Conservation (phyloP, 2,329 filamentous ascomycete species). For the Trichoderma sp. region DNA sequence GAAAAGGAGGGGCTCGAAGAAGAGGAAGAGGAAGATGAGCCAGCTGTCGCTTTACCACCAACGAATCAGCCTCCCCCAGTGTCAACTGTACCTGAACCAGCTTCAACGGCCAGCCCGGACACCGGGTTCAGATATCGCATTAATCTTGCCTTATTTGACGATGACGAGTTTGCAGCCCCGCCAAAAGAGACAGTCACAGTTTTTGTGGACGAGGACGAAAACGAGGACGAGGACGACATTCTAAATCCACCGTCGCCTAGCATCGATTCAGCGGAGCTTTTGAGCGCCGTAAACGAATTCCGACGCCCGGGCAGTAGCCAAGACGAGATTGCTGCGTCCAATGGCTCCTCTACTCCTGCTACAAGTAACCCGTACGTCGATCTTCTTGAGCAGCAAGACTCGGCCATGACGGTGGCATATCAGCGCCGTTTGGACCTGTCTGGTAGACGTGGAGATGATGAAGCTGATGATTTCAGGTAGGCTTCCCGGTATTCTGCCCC, state of each 20-base stretch:
- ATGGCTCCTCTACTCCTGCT: constrained; percentile 23
- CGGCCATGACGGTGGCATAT: constrained; percentile 32
- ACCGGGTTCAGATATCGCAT: constrained; percentile 20
- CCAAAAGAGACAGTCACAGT: not conserved
- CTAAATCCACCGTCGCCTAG: constrained; percentile 14
- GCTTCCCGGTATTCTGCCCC: constrained; percentile 18
- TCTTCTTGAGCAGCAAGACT: constrained; percentile 33
- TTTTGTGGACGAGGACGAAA: not conserved
- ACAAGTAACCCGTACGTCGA: constrained; percentile 32
- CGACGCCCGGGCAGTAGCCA: not conserved
- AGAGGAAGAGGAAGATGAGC: not conserved
- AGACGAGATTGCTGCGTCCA: not conserved
- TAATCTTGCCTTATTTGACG: constrained; percentile 26
- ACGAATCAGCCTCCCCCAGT: not conserved
- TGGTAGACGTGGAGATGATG: constrained; percentile 24
- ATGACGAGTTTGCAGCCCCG: constrained; percentile 22
- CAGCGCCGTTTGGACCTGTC: constrained; percentile 30
- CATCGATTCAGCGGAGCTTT: not conserved
- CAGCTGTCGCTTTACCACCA: not conserved
- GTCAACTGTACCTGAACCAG: not conserved
- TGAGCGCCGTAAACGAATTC: not conserved
- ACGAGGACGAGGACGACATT: not conserved
- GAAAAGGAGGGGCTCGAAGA: not conserved
- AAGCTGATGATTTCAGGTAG: constrained; percentile 35
- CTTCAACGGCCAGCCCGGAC: constrained; percentile 12